These are phyloP conservation scores for Eimeria maxima DNA, from an alignment of 169 alveolate genomes.

Conservation along the genomic window DNA sequence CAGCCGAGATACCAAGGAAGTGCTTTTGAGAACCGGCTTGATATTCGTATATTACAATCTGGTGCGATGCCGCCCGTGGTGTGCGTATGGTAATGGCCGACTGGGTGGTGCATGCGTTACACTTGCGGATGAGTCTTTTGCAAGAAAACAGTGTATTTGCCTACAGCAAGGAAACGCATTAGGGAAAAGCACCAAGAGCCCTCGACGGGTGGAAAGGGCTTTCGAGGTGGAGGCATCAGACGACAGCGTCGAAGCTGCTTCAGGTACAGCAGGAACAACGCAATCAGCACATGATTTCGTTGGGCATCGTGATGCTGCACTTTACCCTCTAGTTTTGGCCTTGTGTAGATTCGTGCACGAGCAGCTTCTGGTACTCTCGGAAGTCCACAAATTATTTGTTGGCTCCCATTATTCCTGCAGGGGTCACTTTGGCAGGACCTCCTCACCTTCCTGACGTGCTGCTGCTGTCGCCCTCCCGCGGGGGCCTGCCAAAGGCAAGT, in stretches of 20 bases:
- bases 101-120: neutral
- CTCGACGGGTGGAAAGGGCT: neutral
- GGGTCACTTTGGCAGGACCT: neutral
- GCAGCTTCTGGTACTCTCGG: neutral
- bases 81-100: neutral
- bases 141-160: neutral
- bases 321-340: neutral
- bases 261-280: neutral
- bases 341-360: neutral
- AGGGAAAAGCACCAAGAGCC: neutral
- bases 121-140: neutral
- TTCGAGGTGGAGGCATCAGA: neutral
- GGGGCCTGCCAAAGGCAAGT: slow-evolving; percentile 64
- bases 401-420: neutral
- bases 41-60: neutral
- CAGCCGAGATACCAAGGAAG: neutral
- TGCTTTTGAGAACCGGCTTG: neutral
- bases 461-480: slow-evolving; percentile 49
- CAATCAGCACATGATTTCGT: neutral
- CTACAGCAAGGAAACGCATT: neutral
- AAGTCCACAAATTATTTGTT: neutral
- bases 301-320: neutral
- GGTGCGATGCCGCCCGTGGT: neutral
- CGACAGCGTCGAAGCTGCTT: neutral
- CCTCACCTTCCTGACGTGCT: slow-evolving; percentile 33